These are phyloP conservation scores for Penicillium paradoxum DNA, from an alignment of 495 filamentous ascomycete genomes.

Conservation along the genomic window DNA sequence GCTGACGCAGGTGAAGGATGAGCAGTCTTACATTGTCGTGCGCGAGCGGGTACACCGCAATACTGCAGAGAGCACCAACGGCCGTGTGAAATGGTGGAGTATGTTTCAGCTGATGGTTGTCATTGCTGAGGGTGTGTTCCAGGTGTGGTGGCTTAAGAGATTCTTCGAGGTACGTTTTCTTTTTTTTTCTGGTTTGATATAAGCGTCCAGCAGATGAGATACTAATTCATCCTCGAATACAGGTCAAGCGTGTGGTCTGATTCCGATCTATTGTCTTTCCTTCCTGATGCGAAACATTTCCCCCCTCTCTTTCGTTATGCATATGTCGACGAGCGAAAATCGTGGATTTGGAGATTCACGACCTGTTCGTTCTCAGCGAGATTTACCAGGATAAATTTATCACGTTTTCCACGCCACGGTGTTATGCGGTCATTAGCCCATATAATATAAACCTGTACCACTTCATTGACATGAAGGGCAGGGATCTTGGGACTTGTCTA, in stretches of 20 bases:
- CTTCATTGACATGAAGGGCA: slow-evolving; percentile 1
- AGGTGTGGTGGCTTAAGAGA: slow-evolving; percentile 98
- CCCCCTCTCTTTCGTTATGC: slow-evolving; percentile 5
- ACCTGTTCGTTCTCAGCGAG: slow-evolving; percentile 1
- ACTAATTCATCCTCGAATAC: background rate
- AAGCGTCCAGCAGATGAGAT: background rate
- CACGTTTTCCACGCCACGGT: slow-evolving; percentile 18
- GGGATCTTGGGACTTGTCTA: background rate
- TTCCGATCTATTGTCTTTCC: slow-evolving; percentile 8
- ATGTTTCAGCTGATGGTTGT: slow-evolving; percentile 90
- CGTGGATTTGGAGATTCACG: slow-evolving; percentile 1
- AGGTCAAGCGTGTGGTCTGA: slow-evolving; percentile 46
- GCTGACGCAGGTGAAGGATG: slow-evolving; percentile 87
- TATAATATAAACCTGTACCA: slow-evolving; percentile 25
- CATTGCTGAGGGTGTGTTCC: slow-evolving; percentile 88
- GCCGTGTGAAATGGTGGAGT: slow-evolving; percentile 98
- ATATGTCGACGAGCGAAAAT: slow-evolving; percentile 4
- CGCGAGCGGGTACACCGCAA: slow-evolving; percentile 94
- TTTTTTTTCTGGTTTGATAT: background rate
- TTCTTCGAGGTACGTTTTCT: slow-evolving; percentile 88
- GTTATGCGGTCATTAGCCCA: slow-evolving; percentile 24
- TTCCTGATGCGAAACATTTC: slow-evolving; percentile 5
- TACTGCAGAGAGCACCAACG: slow-evolving; percentile 97
- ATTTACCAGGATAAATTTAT: slow-evolving; percentile 9
- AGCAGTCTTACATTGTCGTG: slow-evolving; percentile 94